Evolutionary conservation across 2,329 filamentous ascomycete genomes (phyloP).

Genomic region (Simplicillium sp.): DNA sequence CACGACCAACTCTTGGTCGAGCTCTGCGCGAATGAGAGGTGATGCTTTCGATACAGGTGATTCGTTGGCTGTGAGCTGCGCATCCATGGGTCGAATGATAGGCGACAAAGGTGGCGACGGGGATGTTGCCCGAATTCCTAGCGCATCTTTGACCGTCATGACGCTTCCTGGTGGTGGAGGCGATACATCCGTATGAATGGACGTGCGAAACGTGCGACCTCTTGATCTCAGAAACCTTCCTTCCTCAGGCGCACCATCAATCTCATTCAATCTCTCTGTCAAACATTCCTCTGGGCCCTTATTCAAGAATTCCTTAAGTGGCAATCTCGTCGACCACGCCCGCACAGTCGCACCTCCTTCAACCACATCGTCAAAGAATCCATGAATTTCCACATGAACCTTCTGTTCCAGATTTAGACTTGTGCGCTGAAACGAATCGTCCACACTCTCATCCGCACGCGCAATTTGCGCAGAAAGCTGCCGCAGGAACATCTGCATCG

Average conservation of each 20-base stretch:
- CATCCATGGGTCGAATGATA: constrained; percentile 18
- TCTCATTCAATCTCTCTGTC: constrained; percentile 37
- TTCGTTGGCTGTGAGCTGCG: constrained; percentile 11
- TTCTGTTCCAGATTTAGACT: constrained; percentile 36
- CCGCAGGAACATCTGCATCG: constrained; percentile 29
- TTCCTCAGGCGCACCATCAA: constrained; percentile 20
- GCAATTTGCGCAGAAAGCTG: constrained; percentile 22
- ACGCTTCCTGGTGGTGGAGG: neutral
- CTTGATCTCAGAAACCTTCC: constrained; percentile 17
- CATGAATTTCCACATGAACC: constrained; percentile 45
- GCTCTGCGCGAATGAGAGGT: constrained; percentile 22
- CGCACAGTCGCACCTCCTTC: constrained; percentile 23
- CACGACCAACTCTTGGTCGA: constrained; percentile 27
- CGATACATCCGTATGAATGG: neutral
- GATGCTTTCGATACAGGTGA: constrained; percentile 18
- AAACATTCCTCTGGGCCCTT: constrained; percentile 47
- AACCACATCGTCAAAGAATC: constrained; percentile 49
- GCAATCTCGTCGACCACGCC: constrained; percentile 39
- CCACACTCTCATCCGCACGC: constrained; percentile 19
- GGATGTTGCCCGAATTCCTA: constrained; percentile 20
- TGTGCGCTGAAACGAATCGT: constrained; percentile 26
- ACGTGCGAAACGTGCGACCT: constrained; percentile 13
- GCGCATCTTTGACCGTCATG: constrained; percentile 17
- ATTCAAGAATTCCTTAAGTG: constrained; percentile 43
- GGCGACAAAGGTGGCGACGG: constrained; percentile 19